Evolutionary conservation across 352 stramenopile genomes (phyloP), one percentile per base, ranked within the genome.

Genomic region (Halophytophthora batemanensis): DNA sequence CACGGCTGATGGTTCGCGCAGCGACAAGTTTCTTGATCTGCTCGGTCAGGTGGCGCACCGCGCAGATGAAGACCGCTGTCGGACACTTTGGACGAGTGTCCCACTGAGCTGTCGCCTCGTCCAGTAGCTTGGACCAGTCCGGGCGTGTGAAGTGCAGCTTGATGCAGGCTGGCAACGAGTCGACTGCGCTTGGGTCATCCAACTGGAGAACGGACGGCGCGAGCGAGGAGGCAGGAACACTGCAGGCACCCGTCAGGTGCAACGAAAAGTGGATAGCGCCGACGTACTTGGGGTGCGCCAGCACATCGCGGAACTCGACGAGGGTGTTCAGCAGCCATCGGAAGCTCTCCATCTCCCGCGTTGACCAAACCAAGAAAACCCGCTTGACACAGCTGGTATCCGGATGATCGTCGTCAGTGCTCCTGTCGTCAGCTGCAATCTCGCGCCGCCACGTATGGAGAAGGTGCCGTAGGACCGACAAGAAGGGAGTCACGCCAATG

Each of bases 381-480:
- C 35, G 52, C 31, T 53, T 5, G 21, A 45, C 18, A 33, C 21
- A 13, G 12, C 3, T 38, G 33, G 33, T 15, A 14, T 23, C 2
- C 13, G 14, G 23, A 19, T 14, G 3, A 29, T 22, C 6, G 8
- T 25, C 17, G 15, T 12, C 3, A 6, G 2, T 22, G 23, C 22
- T n/a, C n/a, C n/a, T 14, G 1, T 41, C 12, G 18, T 42, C 48
- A 33, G 50, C 23, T 19, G 34, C 25, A 4, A 31, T 31, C 8
- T 31, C n/a, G 6, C 19, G 28, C 7, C 61, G 49, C 52, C 54
- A 71, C 38, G 55, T 44, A 34, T 71, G 54, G 21, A 83, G 59
- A 21, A 74, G 42, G 31, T 77, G 59, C 6, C 71, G 68, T n/a
- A 82, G n/a, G 1, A 74, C 51, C 8, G 71, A 77, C 44, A 77